These are phyloP conservation scores for Candida montana DNA, from an alignment of 805 yeast genomes.

Conservation along the genomic window DNA sequence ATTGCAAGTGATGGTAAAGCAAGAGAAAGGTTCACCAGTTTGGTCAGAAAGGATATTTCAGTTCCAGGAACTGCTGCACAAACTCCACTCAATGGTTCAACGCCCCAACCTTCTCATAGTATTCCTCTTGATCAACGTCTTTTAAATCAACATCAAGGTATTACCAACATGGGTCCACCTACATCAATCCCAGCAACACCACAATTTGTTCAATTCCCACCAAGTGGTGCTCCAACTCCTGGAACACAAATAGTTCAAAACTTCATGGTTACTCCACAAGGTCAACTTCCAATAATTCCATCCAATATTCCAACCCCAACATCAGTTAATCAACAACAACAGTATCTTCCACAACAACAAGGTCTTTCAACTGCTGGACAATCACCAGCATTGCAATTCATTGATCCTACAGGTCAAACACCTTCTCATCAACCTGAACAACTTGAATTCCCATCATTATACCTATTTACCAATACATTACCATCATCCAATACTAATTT, in stretches of 20 bases:
- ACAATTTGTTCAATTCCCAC: background rate
- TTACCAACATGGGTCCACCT: background rate
- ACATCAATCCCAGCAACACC: constrained; percentile 4
- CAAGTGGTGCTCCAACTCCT: constrained; percentile 4
- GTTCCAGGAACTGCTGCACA: constrained; percentile 14
- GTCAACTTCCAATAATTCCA: constrained; percentile 5
- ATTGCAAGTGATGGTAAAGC: constrained; percentile 30
- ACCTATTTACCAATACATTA: constrained; percentile 22
- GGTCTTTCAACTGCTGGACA: background rate
- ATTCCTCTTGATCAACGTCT: background rate
- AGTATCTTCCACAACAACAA: background rate
- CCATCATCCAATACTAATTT: constrained; percentile 18
- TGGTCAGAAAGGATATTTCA: constrained; percentile 15
- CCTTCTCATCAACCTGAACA: constrained; percentile 3
- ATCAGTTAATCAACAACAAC: constrained; percentile 7
- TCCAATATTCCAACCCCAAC: constrained; percentile 4
- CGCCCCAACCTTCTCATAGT: background rate
- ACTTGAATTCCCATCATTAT: constrained; percentile 25
- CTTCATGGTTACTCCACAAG: constrained; percentile 6
- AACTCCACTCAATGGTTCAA: constrained; percentile 1
- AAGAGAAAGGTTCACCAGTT: constrained; percentile 18
- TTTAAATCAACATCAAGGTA: background rate
- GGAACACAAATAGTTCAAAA: constrained; percentile 6
- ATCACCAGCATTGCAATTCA: background rate
- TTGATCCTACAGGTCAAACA: constrained; percentile 1